Evolutionary conservation across 2,329 filamentous ascomycete genomes (phyloP).

Genomic region (Diaporthe sp.): DNA sequence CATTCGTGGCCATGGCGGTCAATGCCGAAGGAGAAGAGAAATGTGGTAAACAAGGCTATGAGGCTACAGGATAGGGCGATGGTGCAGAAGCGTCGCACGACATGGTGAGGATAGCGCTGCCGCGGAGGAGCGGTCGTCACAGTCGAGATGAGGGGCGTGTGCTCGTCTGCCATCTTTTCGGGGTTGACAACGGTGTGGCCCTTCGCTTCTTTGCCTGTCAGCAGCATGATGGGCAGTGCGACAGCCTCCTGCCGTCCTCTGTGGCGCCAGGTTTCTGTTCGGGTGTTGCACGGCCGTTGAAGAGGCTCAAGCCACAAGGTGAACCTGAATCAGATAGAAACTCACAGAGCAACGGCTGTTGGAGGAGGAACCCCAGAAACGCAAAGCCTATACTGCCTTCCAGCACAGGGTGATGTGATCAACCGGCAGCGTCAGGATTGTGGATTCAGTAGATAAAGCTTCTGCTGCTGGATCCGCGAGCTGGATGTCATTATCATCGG

Average conservation of each 20-base stretch:
- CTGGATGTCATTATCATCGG: slow-evolving; percentile 30
- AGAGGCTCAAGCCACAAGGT: not conserved
- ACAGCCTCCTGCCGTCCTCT: not conserved
- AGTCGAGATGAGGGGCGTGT: slow-evolving; percentile 74
- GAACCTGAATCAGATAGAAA: not conserved
- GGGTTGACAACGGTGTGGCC: slow-evolving; percentile 33
- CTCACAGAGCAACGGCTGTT: not conserved
- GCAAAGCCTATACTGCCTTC: not conserved
- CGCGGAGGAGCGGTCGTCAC: slow-evolving; percentile 65
- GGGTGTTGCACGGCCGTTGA: slow-evolving; percentile 1
- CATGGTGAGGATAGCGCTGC: slow-evolving; percentile 68
- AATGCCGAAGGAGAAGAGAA: slow-evolving; percentile 53
- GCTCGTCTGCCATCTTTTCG: slow-evolving; percentile 61
- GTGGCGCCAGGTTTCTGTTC: not conserved
- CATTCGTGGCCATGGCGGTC: slow-evolving; percentile 44
- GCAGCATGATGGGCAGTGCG: slow-evolving; percentile 8
- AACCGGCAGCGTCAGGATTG: slow-evolving; percentile 12
- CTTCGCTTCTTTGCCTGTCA: slow-evolving; percentile 22
- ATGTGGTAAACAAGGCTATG: slow-evolving; percentile 59
- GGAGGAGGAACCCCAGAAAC: not conserved
- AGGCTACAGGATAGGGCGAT: slow-evolving; percentile 67
- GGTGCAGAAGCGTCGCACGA: slow-evolving; percentile 74
- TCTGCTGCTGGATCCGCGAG: not conserved
- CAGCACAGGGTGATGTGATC: not conserved
- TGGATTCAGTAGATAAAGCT: not conserved